Conservation (phyloP, 177 flowering plant species). For the Vitis hybrid region DNA sequence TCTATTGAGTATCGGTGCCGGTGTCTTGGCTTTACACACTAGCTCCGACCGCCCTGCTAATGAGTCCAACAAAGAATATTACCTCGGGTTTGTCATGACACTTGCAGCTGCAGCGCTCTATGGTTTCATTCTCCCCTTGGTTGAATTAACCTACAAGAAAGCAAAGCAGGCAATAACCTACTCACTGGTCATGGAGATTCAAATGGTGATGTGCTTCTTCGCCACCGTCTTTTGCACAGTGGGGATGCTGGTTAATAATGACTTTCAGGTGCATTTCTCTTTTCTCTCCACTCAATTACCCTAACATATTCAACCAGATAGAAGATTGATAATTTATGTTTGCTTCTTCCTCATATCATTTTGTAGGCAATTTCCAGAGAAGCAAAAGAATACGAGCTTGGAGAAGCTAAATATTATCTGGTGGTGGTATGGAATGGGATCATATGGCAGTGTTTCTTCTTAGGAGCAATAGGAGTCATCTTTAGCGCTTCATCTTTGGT, state of each 20-base stretch:
- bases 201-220: constrained; percentile 56
- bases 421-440: constrained; percentile 34
- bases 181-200: constrained; percentile 61
- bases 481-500: constrained; percentile 43
- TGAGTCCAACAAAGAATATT: constrained; percentile 37
- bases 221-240: constrained; percentile 59
- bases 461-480: constrained; percentile 51
- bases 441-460: constrained; percentile 46
- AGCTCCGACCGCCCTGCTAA: constrained; percentile 49
- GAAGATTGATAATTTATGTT: too few species aligned
- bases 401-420: constrained; percentile 35
- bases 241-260: constrained; percentile 67
- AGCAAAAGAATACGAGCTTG: constrained; percentile 38
- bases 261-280: constrained; percentile 42
- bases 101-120: constrained; percentile 51
- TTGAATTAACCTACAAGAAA: constrained; percentile 66
- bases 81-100: constrained; percentile 61
- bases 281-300: background rate
- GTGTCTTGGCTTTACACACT: constrained; percentile 51
- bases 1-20: constrained; percentile 58
- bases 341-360: background rate
- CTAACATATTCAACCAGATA: background rate
- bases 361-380: constrained; percentile 50
- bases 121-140: constrained; percentile 51
- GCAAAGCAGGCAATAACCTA: constrained; percentile 43